Base-by-base conservation (phyloP, 2,329 filamentous ascomycete species). In the Cercospora canescens region DNA sequence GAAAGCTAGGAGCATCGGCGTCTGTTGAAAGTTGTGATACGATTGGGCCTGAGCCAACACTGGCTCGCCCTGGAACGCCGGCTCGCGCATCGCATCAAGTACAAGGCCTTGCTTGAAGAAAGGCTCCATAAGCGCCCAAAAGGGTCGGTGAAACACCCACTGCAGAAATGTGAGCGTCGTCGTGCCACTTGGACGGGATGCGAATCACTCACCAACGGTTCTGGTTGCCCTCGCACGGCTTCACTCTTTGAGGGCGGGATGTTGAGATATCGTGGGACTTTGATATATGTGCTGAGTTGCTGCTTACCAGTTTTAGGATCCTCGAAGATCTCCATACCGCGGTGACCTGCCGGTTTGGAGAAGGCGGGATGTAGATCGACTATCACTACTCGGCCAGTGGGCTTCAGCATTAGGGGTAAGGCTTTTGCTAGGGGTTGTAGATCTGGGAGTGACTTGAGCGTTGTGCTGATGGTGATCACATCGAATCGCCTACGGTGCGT, bases 11-110 rank as follows among this genome's bases (percentile, higher is more conserved):
- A 77, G 69, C 68, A 75, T 77, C 1, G 75, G 75, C 18, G 74
- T 75, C 58, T 76, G 71, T 18, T 71, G 68, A 63, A 75, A 84
- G 68, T 83, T 83, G 57, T 73, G 70, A 30, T 75, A 79, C 0
- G 78, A 74, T 58, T 80, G 74, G 6, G 77, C 68, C 26, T 78
- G 73, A 5, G 68, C 57, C 1, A 71, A 54, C 12, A 75, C 69
- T 0, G 59, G 66, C 50, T 80, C 77, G 7, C 78, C 78, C 18
- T 79, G 73, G 62, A 85, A 84, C 2, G 80, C 79, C 0, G 81
- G 80, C 72, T 85, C 83, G 61, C 84, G 81, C 55, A 85, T 73
- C 3, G 76, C 79, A 67, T 84, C 83, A 70, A 84, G 74, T 6
- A 81, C 77, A 28, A 85, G 69, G 0, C 79, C 79, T 1, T 71